These are phyloP conservation scores for Agapanthus africanus DNA, from an alignment of 106 monocot genomes.

Conservation along the genomic window DNA sequence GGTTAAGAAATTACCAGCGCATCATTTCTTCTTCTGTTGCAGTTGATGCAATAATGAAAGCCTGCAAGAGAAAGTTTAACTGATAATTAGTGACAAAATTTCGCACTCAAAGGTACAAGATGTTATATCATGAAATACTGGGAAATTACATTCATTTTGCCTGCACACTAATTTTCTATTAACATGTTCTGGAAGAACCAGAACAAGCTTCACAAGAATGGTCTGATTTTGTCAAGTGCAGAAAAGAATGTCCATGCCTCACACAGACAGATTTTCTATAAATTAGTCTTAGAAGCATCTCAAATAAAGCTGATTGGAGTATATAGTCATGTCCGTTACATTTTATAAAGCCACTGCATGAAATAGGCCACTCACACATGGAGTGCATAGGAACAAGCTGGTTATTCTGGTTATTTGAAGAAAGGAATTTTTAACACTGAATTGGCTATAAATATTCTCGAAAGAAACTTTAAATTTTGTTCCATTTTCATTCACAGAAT, in stretches of 20 bases:
- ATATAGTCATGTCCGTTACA: no score
- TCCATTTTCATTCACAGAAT: neutral
- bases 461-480: neutral
- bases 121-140: neutral
- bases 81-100: neutral
- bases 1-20: slow-evolving; percentile 53
- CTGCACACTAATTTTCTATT: neutral
- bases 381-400: neutral
- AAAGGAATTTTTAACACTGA: neutral
- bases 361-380: neutral
- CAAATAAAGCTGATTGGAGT: no score
- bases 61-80: slow-evolving; percentile 29
- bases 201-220: neutral
- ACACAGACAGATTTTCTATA: neutral
- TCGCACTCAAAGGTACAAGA: neutral
- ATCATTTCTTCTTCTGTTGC: slow-evolving; percentile 97
- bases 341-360: neutral
- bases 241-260: neutral
- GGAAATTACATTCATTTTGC: neutral
- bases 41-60: slow-evolving; percentile 98
- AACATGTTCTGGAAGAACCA: no score
- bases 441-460: no score
- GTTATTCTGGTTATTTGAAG: neutral
- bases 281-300: neutral
- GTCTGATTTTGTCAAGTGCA: neutral